Evolutionary conservation across 2,329 filamentous ascomycete genomes (phyloP), one percentile per base, ranked within the genome.

Genomic region (Nemania sp.): DNA sequence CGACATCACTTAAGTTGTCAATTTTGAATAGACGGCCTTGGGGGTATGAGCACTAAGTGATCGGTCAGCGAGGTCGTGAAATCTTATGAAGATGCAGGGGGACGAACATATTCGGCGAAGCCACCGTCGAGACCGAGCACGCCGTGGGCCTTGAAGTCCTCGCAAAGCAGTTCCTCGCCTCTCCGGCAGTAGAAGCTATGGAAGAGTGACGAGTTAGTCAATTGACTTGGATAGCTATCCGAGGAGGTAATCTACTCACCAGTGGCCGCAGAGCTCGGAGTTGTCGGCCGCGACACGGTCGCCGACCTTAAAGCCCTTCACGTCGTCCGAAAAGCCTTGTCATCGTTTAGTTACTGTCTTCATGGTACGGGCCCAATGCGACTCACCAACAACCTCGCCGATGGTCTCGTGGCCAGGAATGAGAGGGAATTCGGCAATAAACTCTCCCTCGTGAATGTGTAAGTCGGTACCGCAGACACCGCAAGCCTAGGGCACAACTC

Each of bases 381-480:
- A 28, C 66, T 54, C 66, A 70, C 66, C 82, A 26, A 81, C 85
- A 50, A 89, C 77, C 30, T 83, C 79, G 61, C 86, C 86, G 34
- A 86, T 82, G 30, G 85, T 86, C 69, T 89, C 86, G 63, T 89
- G 86, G 44, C 85, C 84, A 54, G 84, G 84, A 63, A 87, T 84
- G 53, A 87, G 73, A 46, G 84, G 84, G 66, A 87, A 87, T 73
- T 84, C 74, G 60, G 74, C 75, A 37, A 77, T 77, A 62, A 89
- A 89, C 72, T 88, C 84, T 65, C 86, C 86, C 69, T 88, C 82
- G 66, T 88, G 84, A 64, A 84, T 85, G 65, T 86, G 82, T 68
- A 70, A 51, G 53, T 77, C 69, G 51, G 72, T 73, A 60, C 72
- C 72, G 44, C 66, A 66, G 46, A 69, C 68, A 63, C 67, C 67